phyloP scores from a whole-genome alignment of 1,284 basidiomycete genomes.

The Ceratobasidium sp. region DNA sequence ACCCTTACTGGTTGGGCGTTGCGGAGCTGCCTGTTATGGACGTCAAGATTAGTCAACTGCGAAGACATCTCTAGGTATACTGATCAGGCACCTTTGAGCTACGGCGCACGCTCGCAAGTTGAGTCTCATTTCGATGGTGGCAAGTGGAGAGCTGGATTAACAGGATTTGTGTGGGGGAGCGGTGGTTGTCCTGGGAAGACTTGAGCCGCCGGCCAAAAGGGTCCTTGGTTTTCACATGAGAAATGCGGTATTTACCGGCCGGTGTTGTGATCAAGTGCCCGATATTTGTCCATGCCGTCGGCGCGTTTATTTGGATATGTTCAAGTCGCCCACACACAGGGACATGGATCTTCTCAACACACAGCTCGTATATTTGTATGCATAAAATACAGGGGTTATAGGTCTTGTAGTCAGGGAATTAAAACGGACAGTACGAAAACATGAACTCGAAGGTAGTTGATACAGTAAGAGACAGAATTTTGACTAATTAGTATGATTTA shows the following conservation, averaged over 20 bases:
- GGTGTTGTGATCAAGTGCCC: background rate
- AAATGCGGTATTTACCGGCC: no score
- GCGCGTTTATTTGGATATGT: background rate
- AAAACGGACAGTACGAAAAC: no score
- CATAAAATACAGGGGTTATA: no score
- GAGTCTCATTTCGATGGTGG: slow-evolving; percentile 7
- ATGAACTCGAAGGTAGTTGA: no score
- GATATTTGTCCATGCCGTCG: no score
- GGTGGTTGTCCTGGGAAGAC: slow-evolving; percentile 19
- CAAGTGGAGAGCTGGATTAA: background rate
- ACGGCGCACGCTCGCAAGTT: background rate
- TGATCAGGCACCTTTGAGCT: slow-evolving; percentile 3
- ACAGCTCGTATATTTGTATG: background rate
- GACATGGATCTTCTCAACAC: no score
- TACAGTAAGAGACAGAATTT: no score
- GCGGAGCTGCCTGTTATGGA: slow-evolving; percentile 6
- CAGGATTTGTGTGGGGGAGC: slow-evolving; percentile 10
- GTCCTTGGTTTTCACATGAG: no score
- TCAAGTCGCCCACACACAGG: background rate
- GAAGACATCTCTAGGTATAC: background rate
- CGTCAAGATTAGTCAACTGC: background rate
- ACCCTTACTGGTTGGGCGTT: background rate
- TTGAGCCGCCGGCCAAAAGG: slow-evolving; percentile 7
- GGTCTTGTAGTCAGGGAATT: no score
- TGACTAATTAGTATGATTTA: background rate